Evolutionary conservation across 345 rosid genomes (phyloP).

Genomic region (Viola odorata): DNA sequence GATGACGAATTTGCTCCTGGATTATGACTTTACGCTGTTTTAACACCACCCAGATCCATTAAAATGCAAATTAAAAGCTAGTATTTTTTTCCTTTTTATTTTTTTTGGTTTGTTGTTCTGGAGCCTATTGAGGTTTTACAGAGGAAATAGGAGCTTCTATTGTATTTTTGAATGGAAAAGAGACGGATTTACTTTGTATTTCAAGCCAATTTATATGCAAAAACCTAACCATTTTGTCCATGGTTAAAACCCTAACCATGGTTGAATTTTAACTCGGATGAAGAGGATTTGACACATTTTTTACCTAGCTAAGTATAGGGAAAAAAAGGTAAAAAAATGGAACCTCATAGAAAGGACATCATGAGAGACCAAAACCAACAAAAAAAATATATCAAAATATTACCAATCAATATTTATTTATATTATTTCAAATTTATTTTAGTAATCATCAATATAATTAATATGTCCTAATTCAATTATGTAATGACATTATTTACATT

Average conservation of each 20-base stretch:
- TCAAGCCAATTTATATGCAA: not conserved
- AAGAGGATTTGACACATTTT: not conserved
- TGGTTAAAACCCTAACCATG: conserved; percentile 15
- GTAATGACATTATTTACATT: too few species aligned
- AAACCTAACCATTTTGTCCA: conserved; percentile 1
- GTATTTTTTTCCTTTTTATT: not conserved
- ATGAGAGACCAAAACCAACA: too few species aligned
- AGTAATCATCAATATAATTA: too few species aligned
- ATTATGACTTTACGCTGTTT: conserved; percentile 13
- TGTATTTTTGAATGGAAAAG: not conserved
- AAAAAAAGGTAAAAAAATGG: not conserved
- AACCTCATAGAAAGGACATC: not conserved
- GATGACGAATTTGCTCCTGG: conserved; percentile 12
- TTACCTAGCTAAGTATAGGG: conserved; percentile 11
- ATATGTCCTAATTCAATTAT: too few species aligned
- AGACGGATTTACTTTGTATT: conserved; percentile 6
- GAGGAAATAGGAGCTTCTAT: not conserved
- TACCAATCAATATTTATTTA: too few species aligned
- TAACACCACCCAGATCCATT: conserved; percentile 10
- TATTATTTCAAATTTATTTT: too few species aligned
- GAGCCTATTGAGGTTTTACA: conserved; percentile 2
- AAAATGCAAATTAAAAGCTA: not conserved
- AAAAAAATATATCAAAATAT: too few species aligned
- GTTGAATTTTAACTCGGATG: conserved; percentile 20
- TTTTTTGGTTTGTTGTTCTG: not conserved